Evolutionary conservation across 2,329 filamentous ascomycete genomes (phyloP), one percentile per base, ranked within the genome.

Genomic region (Pleomassaria siparia): DNA sequence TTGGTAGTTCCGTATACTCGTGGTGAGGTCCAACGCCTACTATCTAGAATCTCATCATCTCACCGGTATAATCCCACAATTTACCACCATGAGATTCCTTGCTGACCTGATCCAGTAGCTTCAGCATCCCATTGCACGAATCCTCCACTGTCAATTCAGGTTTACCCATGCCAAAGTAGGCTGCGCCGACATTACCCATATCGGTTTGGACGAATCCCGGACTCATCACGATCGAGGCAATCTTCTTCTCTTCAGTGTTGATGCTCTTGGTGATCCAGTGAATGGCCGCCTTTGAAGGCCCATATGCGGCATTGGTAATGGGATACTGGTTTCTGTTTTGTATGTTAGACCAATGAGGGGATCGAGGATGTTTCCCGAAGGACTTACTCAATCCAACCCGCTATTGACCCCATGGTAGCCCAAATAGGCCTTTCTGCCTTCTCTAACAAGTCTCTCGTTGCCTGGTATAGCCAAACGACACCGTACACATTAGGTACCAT

Each of bases 401-500:
- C 18, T 3, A 21, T 26, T 4, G 20, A 24, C 7, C 36, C 22
- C 36, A 39, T 39, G 8, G 36, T 24, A 15, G 22, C 20, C 36
- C 36, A 39, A 7, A 39, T 39, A 15, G 36, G 36, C n/a, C 25
- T 39, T 9, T 7, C 8, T 13, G 20, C 20, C 16, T 39, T 39
- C n/a, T 39, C 20, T 8, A 39, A 26, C 4, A 39, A 21, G 9
- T 7, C 7, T 13, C 22, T 6, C 22, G 16, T 24, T 4, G 36
- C 36, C n/a, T 39, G 36, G 16, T 39, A 39, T 12, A 39, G 13
- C 36, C 20, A 40, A 4, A 66, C 47, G 0, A 56, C 55, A 1
- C 55, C 58, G 9, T 64, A 40, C 4, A 69, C 55, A 49, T 80
- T 80, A 29, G 74, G 54, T 1, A 69, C 56, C 39, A 76, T 56